Evolutionary conservation across 176 grass and related monocot species (phyloP), one percentile per base, ranked within the genome.

Genomic region (Musa itinerans): DNA sequence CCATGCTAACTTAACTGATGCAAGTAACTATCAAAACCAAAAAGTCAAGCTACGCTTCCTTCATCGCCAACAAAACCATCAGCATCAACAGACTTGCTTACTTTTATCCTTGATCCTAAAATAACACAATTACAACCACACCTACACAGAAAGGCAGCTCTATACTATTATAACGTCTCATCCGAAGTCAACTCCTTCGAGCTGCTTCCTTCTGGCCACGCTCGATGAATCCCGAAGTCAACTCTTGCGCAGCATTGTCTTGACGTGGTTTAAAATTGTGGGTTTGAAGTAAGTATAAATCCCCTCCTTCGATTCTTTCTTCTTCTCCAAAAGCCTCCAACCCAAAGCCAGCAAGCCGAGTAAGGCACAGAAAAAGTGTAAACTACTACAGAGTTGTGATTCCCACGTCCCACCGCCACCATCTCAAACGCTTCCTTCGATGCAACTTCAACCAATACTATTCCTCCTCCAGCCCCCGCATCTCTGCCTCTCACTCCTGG

Each of bases 391-490:
- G 54, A 71, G 83, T 78, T 53, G 84, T 90, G 66, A 81, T 87
- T 82, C 76, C 67, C 71, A 75, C 80, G 73, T 79, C 81, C 34
- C 34, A 43, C 34, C 6, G 68, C 75, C 59, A 72, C 65, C 73
- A 53, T 57, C 66, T 80, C 63, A 43, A 6, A 43, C 82, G 77
- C 76, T 92, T 79, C 76, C 89, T 96, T 92, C 89, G 84, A 89
- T 96, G 87, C 82, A 87, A 92, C 89, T 96, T 82, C 89, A 85
- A 66, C 79, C 70, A 80, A 74, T 61, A 74, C 68, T 50, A 81
- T 76, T 12, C 24, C 14, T 65, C 10, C 14, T 29, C 2, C 17
- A 12, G 70, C 56, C 49, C 78, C 65, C 82, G 73, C 27, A 73
- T 79, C 56, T 61, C 56, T 61, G 12, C 54, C n/a, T 43, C 23